Base-by-base conservation (phyloP, 306 rosid species). In the Albizia julibrissin region DNA sequence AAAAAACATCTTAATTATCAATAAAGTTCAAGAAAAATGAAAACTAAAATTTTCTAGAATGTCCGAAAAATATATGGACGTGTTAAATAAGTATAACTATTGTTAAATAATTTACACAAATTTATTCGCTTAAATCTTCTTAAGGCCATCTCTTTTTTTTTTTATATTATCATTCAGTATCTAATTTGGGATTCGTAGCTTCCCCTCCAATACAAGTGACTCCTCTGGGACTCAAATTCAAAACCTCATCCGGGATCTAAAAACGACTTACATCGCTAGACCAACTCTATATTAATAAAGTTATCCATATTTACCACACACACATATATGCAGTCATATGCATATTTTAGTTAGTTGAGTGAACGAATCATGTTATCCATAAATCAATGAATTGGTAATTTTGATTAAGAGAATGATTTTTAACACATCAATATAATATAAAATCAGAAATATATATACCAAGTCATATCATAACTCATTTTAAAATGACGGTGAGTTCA, bases 121-220 rank as follows among this genome's bases (percentile, higher is more conserved):
- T 37, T 37, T 6, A 37, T 37, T 37, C 6, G 1, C 40, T 37
- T 37, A 37, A 37, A 37, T 6, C 40, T 37, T 6, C 40, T 37
- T 6, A 37, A 6, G 8, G 40, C 40, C 1, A 37, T 37, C 40
- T 1, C 6, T 37, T 37, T 37, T 29, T 29, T 29, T 29, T 29
- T 37, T 37, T 0, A 37, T 37, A 37, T 37, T 37, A 37, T 37
- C 40, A 37, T 37, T 1, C 1, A 37, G 6, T 37, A 37, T 37
- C 1, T 1, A 6, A 6, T 37, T 37, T 0, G 1, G 1, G 1
- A 1, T 6, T 37, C 0, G 8, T 37, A 1, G 0, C 8, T 37
- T 37, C 8, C 40, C 1, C 40, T 6, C 40, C 8, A 37, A 37
- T 1, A 6, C 40, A 37, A 37, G 39, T 34, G 39, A 34, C 1